Base-by-base conservation (phyloP, 768 basidiomycete species). In the Amanita pseudoporphyria region DNA sequence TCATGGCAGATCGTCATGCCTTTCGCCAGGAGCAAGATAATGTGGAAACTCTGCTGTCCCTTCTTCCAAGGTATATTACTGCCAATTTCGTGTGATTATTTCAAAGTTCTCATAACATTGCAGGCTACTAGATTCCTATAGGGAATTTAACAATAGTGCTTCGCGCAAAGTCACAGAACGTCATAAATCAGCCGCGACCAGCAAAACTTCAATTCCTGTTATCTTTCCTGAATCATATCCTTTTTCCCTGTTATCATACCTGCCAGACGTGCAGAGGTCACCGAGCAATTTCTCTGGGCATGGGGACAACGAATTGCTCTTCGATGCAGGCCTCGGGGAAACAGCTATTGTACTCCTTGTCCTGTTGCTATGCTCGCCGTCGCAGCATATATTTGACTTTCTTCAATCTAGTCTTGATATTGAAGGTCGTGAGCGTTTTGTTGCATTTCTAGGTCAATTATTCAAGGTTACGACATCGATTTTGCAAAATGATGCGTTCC, bases 151-250 rank as follows among this genome's bases (percentile, higher is more conserved):
- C 56, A 81, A 67, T 55, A 70, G 81, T 0, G 76, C 71, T 0
- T 86, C 84, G 16, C 74, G 73, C 35, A 77, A 76, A 47, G 80
- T 82, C 1, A 76, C 97, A 39, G 84, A 86, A 58, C 79, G 78
- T 37, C 78, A 75, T 22, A 78, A 76, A 41, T 74, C 83, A 0
- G 71, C 73, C 1, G 72, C 78, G 2, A 81, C 83, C 2, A 66
- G 72, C 22, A 78, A 81, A 42, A 67, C 81, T 18, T 60, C 70
- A 1, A 62, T 76, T 2, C 93, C 92, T 0, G 81, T 88, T 38
- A 85, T 87, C 1, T 97, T 97, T 67, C 95, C 95, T 0, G 87
- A 92, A 55, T 85, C 93, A 0, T 93, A 97, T 62, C 95, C 95
- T 0, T 93, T 96, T 64, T 83, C 90, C 5, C 72, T 98, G 16